Evolutionary conservation across 1,284 basidiomycete species (phyloP), one percentile per base, ranked within the genome.

Genomic region (Pyrrhoderma lamaoense): DNA sequence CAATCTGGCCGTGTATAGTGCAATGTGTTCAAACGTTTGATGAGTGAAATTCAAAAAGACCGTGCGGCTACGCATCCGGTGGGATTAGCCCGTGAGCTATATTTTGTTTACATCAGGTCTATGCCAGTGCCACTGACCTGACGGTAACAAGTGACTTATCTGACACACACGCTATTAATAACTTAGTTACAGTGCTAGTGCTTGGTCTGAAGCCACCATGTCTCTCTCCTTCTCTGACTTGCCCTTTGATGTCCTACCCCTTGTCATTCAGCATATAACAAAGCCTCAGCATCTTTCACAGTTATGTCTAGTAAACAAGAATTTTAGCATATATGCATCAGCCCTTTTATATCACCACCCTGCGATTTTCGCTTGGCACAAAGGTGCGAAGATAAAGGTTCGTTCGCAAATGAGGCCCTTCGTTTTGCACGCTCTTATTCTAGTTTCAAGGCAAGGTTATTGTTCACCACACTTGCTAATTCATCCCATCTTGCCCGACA

Each of bases 301-400:
- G 0, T 59, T 72, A 8, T 82, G 77, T 59, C 73, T 79, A 2
- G 80, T 86, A 18, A 79, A 73, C 62, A 73, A 67, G 47, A 53
- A 64, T 1, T 85, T 85, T 58, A 65, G 75, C 55, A 45, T 55
- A 1, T 79, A 79, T 58, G 70, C 75, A 0, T 63, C 68, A 0
- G 67, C 72, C 11, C 56, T 64, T 19, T 66, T 88, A 16, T 88
- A 87, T 57, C 66, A 72, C 22, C 69, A 70, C 11, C 68, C 78
- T 13, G 71, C 69, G 45, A 77, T 87, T 44, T 82, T 79, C 62
- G 72, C 82, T 14, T 85, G 83, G 85, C 75, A 85, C 49, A 79
- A 70, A 55, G 71, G 79, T 34, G 72, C 71, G 8, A 86, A 84
- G 59, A 60, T 57, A 4, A 82, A 73, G 70, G 85, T 82, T 25